Conservation (phyloP, 768 basidiomycete species). For the Lactarius sp. region DNA sequence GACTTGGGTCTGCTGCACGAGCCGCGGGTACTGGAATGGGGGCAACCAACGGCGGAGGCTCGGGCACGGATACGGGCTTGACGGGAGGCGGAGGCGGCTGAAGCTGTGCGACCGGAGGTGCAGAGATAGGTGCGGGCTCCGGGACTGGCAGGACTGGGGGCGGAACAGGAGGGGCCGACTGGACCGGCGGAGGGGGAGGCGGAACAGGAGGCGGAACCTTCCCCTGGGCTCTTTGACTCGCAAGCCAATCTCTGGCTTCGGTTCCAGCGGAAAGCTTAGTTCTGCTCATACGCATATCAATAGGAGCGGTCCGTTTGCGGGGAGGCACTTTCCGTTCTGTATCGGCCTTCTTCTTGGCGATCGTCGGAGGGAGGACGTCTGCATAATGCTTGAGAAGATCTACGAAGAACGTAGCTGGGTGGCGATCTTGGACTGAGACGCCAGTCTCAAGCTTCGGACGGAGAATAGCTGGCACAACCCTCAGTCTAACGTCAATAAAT, state of each 20-base stretch:
- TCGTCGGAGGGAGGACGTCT: slow-evolving; percentile 71
- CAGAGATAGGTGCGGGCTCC: slow-evolving; percentile 28
- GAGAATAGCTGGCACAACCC: slow-evolving; percentile 53
- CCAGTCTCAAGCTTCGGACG: slow-evolving; percentile 80
- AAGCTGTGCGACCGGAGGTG: slow-evolving; percentile 8
- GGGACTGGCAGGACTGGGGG: slow-evolving; percentile 21
- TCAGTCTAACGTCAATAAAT: not conserved
- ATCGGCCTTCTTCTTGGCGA: slow-evolving; percentile 81
- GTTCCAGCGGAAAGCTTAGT: slow-evolving; percentile 66
- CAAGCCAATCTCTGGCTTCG: slow-evolving; percentile 65
- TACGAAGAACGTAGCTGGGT: slow-evolving; percentile 77
- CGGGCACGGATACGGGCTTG: slow-evolving; percentile 18
- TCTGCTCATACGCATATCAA: slow-evolving; percentile 86
- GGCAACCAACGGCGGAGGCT: slow-evolving; percentile 23
- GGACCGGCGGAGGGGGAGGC: not conserved
- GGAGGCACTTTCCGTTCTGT: slow-evolving; percentile 79
- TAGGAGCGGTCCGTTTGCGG: slow-evolving; percentile 79
- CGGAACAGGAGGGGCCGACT: slow-evolving; percentile 14
- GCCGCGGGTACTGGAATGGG: slow-evolving; percentile 26
- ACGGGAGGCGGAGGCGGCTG: slow-evolving; percentile 11
- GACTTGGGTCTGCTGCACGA: slow-evolving; percentile 18
- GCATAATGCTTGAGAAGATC: slow-evolving; percentile 77
- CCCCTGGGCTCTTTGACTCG: slow-evolving; percentile 46
- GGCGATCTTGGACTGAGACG: slow-evolving; percentile 86
- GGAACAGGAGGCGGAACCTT: slow-evolving; percentile 26